These are phyloP conservation scores for Chlamydomonas reinhardtii DNA, from an alignment of 163 green algal species.

Conservation along the genomic window DNA sequence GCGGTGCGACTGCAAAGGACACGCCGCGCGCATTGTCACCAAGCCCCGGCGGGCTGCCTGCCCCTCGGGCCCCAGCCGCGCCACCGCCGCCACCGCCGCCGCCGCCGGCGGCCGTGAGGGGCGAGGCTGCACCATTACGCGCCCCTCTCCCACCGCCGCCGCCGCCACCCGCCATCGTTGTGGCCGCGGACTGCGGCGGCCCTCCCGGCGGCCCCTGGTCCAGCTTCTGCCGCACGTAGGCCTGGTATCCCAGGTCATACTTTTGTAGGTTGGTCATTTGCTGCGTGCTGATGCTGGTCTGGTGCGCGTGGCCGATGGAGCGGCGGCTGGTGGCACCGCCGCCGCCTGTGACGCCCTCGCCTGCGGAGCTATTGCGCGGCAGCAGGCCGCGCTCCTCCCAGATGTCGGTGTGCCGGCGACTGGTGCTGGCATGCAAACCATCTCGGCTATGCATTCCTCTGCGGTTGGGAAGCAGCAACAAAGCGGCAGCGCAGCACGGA, in stretches of 20 bases:
- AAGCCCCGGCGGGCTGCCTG: too few relatives aligned
- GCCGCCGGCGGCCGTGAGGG: not conserved
- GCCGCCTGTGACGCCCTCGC: not conserved
- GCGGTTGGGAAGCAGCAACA: too few relatives aligned
- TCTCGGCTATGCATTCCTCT: not conserved
- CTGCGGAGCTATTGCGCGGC: not conserved
- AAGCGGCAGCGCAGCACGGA: not conserved
- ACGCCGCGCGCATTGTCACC: slow-evolving; percentile 1
- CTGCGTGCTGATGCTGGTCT: slow-evolving; percentile 24
- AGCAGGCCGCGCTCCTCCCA: slow-evolving; percentile 15
- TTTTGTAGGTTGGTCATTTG: slow-evolving; percentile 55
- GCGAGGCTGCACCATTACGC: not conserved
- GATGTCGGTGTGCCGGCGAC: not conserved
- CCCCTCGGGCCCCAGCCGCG: not conserved
- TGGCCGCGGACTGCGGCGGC: too few relatives aligned
- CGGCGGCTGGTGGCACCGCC: not conserved
- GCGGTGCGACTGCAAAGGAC: slow-evolving; percentile 18
- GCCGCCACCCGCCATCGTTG: too few relatives aligned
- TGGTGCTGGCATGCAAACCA: not conserved
- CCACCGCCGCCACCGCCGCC: not conserved
- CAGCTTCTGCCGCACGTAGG: slow-evolving; percentile 42
- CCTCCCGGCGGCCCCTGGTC: not conserved
- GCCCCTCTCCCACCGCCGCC: too few relatives aligned
- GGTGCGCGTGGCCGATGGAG: not conserved
- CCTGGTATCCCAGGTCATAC: slow-evolving; percentile 57